These are phyloP conservation scores for Schizophyllum amplum DNA, from an alignment of 1,284 basidiomycete species.

Conservation along the genomic window DNA sequence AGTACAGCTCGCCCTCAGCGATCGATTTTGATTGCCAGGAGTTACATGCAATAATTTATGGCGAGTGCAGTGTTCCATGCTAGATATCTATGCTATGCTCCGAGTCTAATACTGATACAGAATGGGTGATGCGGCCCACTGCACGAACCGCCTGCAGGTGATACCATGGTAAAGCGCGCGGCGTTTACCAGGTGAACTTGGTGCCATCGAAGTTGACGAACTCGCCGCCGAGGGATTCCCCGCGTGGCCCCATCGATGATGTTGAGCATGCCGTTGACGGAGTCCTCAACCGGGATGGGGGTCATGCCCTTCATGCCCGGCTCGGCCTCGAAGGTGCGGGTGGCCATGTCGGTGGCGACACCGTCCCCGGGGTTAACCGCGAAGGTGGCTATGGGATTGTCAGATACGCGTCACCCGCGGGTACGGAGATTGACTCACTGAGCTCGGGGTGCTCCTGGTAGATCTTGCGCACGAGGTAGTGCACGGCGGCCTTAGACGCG, in stretches of 20 bases:
- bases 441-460: conserved; percentile 1
- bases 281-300: not conserved
- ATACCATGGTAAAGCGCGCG: not conserved
- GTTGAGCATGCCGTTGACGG: not conserved
- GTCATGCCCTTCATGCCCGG: not conserved
- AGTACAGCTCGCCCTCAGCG: too few species aligned
- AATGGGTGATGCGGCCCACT: not conserved
- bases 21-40: too few species aligned
- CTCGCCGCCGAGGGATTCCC: not conserved
- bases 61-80: too few species aligned
- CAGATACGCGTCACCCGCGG: not conserved
- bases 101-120: not conserved
- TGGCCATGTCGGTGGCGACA: conserved; percentile 3
- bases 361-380: not conserved
- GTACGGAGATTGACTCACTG: not conserved
- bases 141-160: not conserved
- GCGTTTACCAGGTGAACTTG: not conserved
- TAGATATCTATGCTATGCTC: too few species aligned
- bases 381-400: not conserved
- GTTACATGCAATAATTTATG: too few species aligned
- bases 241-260: conserved; percentile 1
- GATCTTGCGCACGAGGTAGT: not conserved
- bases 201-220: not conserved
- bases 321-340: not conserved
- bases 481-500: conserved; percentile 2